Evolutionary conservation across 768 basidiomycete genomes (phyloP).

Genomic region (Lentinula raphanica): DNA sequence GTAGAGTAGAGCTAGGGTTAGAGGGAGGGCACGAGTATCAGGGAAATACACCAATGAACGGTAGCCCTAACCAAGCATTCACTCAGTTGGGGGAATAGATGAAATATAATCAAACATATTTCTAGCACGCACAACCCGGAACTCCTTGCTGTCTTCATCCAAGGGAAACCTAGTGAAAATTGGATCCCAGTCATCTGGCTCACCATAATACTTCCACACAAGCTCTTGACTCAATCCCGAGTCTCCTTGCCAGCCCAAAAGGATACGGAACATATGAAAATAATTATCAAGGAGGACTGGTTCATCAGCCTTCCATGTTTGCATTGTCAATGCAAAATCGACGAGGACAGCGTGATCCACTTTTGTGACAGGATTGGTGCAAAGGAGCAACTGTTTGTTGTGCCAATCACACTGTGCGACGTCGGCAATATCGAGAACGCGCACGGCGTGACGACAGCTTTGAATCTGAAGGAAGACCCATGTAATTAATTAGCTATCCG

Average conservation of each 20-base stretch:
- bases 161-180: too few relatives aligned
- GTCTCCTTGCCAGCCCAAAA: neutral
- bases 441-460: neutral
- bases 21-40: too few relatives aligned
- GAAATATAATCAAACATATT: too few relatives aligned
- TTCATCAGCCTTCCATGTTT: neutral
- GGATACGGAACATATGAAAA: neutral
- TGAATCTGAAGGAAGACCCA: neutral
- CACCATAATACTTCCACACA: neutral
- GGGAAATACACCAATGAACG: too few relatives aligned
- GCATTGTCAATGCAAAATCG: too few relatives aligned
- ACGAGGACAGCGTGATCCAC: too few relatives aligned
- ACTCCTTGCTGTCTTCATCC: too few relatives aligned
- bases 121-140: too few relatives aligned
- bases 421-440: neutral
- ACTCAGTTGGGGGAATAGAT: too few relatives aligned
- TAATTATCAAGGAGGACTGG: neutral
- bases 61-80: too few relatives aligned
- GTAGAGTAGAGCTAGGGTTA: too few relatives aligned
- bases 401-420: neutral
- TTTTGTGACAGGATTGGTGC: neutral
- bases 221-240: neutral
- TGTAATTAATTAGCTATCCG: too few relatives aligned
- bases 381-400: neutral
- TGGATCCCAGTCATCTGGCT: neutral